These are phyloP conservation scores for Pichia ethanolica DNA, from an alignment of 805 yeast species.

Conservation along the genomic window DNA sequence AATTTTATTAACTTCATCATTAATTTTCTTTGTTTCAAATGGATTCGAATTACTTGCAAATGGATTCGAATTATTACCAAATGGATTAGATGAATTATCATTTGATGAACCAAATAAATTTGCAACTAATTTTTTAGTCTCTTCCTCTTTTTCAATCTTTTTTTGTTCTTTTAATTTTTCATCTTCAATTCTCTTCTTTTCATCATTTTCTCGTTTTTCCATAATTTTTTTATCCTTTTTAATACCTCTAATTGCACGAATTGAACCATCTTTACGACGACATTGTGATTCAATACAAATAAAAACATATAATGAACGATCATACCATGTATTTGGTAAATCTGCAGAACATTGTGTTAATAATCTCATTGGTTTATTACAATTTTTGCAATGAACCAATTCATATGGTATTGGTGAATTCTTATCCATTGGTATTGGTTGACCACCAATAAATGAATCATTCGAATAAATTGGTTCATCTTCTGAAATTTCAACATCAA, in stretches of 20 bases:
- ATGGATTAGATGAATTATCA: slow-evolving; percentile 29
- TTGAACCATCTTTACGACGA: slow-evolving; percentile 58
- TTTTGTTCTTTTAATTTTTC: slow-evolving; percentile 37
- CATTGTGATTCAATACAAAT: slow-evolving; percentile 62
- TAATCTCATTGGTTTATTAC: slow-evolving; percentile 55
- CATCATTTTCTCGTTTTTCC: slow-evolving; percentile 33
- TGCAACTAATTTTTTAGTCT: slow-evolving; percentile 30
- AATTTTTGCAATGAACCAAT: slow-evolving; percentile 55
- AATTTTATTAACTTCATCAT: neutral
- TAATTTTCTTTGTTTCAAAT: slow-evolving; percentile 12
- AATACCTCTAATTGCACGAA: slow-evolving; percentile 74
- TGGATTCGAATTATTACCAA: slow-evolving; percentile 16
- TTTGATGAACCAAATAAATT: slow-evolving; percentile 19
- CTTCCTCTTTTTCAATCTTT: slow-evolving; percentile 35
- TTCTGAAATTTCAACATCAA: slow-evolving; percentile 50
- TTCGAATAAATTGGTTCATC: slow-evolving; percentile 40
- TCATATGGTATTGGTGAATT: slow-evolving; percentile 49
- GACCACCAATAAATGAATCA: slow-evolving; percentile 81
- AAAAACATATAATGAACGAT: slow-evolving; percentile 74
- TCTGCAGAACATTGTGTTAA: slow-evolving; percentile 79
- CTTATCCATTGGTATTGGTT: slow-evolving; percentile 62
- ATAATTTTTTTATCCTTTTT: slow-evolving; percentile 48
- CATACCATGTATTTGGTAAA: slow-evolving; percentile 62
- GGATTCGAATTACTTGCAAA: slow-evolving; percentile 17
- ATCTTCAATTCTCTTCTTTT: slow-evolving; percentile 35